Evolutionary conservation across 2,329 filamentous ascomycete species (phyloP).

Genomic region (Amesomyces nigricolor): DNA sequence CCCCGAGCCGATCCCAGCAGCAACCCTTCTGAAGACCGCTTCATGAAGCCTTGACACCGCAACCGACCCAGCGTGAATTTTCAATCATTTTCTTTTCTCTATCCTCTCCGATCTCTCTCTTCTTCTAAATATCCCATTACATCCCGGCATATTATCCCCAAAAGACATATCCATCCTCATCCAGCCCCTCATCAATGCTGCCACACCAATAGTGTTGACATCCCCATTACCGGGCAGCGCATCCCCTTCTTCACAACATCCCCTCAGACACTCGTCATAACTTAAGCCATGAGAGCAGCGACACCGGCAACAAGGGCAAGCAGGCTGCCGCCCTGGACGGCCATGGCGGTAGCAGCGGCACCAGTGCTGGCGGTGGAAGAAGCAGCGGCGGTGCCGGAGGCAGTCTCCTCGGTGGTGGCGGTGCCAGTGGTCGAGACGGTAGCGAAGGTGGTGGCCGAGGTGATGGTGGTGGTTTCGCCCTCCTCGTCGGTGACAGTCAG

Average conservation of each 20-base stretch:
- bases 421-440: constrained; percentile 7
- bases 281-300: constrained; percentile 20
- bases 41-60: no score
- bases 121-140: no score
- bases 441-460: constrained; percentile 11
- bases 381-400: not conserved
- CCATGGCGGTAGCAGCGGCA: constrained; percentile 11
- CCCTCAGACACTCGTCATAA: not conserved
- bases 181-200: not conserved
- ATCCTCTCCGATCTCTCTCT: no score
- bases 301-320: constrained; percentile 20
- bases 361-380: constrained; percentile 8
- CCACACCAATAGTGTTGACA: not conserved
- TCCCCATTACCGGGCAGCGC: not conserved
- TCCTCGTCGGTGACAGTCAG: not conserved
- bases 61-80: no score
- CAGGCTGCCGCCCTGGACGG: constrained; percentile 14
- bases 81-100: no score
- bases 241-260: not conserved
- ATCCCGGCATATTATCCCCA: no score
- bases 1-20: no score
- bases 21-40: not conserved
- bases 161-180: no score
- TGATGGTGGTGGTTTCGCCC: not conserved
- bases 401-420: not conserved